phyloP scores from a whole-genome alignment of 768 basidiomycete genomes.

The Naganishia onofrii region DNA sequence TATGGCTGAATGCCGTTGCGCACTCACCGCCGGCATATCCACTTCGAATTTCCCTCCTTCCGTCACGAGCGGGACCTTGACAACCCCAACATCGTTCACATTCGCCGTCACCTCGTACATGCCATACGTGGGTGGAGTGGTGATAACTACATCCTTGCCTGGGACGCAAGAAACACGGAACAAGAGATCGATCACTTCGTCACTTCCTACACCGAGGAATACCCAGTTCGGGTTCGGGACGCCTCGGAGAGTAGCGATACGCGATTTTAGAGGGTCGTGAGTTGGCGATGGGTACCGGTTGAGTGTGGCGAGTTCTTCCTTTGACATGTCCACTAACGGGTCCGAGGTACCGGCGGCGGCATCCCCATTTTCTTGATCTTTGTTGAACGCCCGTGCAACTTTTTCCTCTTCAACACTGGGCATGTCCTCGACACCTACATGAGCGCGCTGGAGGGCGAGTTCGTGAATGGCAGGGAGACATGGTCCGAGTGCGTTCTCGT shows the following conservation, averaged over 20 bases:
- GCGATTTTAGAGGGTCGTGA: slow-evolving; percentile 71
- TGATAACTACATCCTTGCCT: slow-evolving; percentile 73
- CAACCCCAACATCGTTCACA: slow-evolving; percentile 83
- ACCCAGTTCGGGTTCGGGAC: slow-evolving; percentile 68
- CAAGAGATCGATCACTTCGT: slow-evolving; percentile 91
- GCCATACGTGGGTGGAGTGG: slow-evolving; percentile 92
- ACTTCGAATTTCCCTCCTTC: slow-evolving; percentile 82
- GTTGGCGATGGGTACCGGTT: slow-evolving; percentile 94
- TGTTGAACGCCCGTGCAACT: slow-evolving; percentile 1
- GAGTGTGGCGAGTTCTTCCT: slow-evolving; percentile 52
- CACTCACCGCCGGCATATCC: slow-evolving; percentile 67
- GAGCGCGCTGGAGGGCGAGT: neutral
- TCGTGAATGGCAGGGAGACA: slow-evolving; percentile 60
- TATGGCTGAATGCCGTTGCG: neutral
- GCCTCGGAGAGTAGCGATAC: slow-evolving; percentile 69
- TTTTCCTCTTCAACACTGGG: slow-evolving; percentile 24
- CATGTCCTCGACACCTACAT: slow-evolving; percentile 15
- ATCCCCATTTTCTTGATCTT: neutral
- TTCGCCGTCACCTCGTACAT: slow-evolving; percentile 96
- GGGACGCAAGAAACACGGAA: slow-evolving; percentile 86
- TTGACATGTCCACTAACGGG: slow-evolving; percentile 30
- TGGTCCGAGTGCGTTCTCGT: slow-evolving; percentile 92
- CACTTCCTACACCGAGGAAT: slow-evolving; percentile 93
- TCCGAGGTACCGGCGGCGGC: slow-evolving; percentile 23
- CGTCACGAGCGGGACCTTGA: slow-evolving; percentile 72